Evolutionary conservation across 495 filamentous ascomycete species (phyloP).

Genomic region (Neohortaea acidophila): DNA sequence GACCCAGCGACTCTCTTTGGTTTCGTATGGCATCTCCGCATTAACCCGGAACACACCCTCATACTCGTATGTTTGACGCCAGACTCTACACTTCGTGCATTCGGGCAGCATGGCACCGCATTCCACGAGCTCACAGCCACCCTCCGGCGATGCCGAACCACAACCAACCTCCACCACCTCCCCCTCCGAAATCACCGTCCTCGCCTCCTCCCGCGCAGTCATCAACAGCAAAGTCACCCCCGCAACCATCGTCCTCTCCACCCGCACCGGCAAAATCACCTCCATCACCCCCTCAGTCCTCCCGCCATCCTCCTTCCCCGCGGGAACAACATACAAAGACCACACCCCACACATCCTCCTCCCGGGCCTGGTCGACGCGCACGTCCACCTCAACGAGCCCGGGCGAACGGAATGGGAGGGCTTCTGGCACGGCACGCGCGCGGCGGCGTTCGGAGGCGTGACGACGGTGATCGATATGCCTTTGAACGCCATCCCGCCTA

Average conservation of each 20-base stretch:
- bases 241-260: conserved; percentile 67
- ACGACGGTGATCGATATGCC: conserved; percentile 99
- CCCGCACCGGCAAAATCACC: conserved; percentile 66
- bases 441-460: conserved; percentile 89
- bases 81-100: too few species aligned
- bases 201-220: conserved; percentile 71
- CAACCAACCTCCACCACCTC: not conserved
- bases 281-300: conserved; percentile 60
- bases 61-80: too few species aligned
- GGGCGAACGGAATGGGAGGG: conserved; percentile 98
- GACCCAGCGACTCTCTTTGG: too few species aligned
- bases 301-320: conserved; percentile 54
- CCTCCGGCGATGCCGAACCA: too few species aligned
- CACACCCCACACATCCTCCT: conserved; percentile 77
- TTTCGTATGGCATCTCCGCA: too few species aligned
- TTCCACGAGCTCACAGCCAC: too few species aligned
- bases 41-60: too few species aligned
- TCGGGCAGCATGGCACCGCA: too few species aligned
- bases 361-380: conserved; percentile 87
- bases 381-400: conserved; percentile 96
- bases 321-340: conserved; percentile 58
- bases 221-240: conserved; percentile 51
- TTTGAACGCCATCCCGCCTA: conserved; percentile 90
- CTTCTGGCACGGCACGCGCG: conserved; percentile 83
- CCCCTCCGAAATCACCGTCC: conserved; percentile 40